Conservation (phyloP, 192 early-diverging fungal genomes). For the Umbelopsis sp. region DNA sequence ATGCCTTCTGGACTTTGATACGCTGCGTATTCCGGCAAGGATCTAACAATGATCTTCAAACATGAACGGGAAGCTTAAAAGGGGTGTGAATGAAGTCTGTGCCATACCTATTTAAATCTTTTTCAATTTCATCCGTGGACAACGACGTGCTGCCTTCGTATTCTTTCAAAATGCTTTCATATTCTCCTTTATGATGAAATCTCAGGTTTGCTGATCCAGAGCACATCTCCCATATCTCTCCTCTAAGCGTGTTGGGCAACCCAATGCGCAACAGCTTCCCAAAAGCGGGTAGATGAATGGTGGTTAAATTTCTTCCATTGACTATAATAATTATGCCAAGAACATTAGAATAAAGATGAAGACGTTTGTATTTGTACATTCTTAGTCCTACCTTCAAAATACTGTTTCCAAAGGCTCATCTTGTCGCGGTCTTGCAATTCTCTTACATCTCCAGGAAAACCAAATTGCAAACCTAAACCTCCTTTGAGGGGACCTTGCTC, state of each 20-base stretch:
- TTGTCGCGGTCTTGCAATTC: slow-evolving; percentile 38
- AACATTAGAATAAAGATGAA: too few relatives aligned
- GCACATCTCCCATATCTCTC: slow-evolving; percentile 89
- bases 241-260: slow-evolving; percentile 78
- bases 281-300: slow-evolving; percentile 78
- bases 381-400: slow-evolving; percentile 44
- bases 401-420: slow-evolving; percentile 42
- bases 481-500: slow-evolving; percentile 56
- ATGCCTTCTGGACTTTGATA: slow-evolving; percentile 86
- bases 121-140: slow-evolving; percentile 89
- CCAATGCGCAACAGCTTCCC: slow-evolving; percentile 82
- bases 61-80: neutral
- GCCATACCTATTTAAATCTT: slow-evolving; percentile 71
- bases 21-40: slow-evolving; percentile 81
- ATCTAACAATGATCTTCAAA: slow-evolving; percentile 38
- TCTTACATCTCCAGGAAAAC: slow-evolving; percentile 72
- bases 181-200: slow-evolving; percentile 81
- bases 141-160: slow-evolving; percentile 66
- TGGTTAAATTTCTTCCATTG: slow-evolving; percentile 82
- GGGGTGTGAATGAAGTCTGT: neutral
- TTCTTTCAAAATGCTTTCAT: slow-evolving; percentile 62
- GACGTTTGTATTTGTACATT: too few relatives aligned
- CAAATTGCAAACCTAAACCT: slow-evolving; percentile 75
- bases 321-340: slow-evolving; percentile 29
- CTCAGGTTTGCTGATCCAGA: slow-evolving; percentile 82